phyloP scores from a whole-genome alignment of 108 stramenopile genomes.

The Skeletonema grethae region DNA sequence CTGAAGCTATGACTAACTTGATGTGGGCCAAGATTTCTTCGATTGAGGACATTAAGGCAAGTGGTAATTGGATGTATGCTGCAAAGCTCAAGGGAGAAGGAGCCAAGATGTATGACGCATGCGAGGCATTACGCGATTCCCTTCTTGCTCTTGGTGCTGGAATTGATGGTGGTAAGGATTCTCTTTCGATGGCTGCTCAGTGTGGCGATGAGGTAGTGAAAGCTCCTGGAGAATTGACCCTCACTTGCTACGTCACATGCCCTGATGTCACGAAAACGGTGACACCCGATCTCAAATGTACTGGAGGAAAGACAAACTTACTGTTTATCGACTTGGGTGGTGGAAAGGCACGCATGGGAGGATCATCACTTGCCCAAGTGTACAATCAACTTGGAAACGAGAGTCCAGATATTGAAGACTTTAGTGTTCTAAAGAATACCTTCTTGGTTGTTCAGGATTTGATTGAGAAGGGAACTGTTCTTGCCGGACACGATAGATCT shows the following conservation, averaged over 20 bases:
- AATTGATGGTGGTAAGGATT: slow-evolving; percentile 99
- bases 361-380: slow-evolving; percentile 94
- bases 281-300: slow-evolving; percentile 95
- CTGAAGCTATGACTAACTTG: slow-evolving; percentile 98
- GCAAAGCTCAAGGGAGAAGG: slow-evolving; percentile 98
- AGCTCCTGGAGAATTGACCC: slow-evolving; percentile 95
- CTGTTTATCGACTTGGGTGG: slow-evolving; percentile 90
- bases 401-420: slow-evolving; percentile 92
- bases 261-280: slow-evolving; percentile 93
- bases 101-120: slow-evolving; percentile 98
- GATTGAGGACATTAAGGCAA: slow-evolving; percentile 94
- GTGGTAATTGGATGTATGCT: slow-evolving; percentile 99
- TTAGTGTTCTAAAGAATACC: slow-evolving; percentile 77
- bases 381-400: slow-evolving; percentile 92
- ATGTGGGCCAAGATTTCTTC: slow-evolving; percentile 95
- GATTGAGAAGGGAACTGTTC: slow-evolving; percentile 75
- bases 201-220: slow-evolving; percentile 95
- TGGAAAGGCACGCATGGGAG: slow-evolving; percentile 90
- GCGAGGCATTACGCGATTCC: slow-evolving; percentile 90
- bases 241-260: slow-evolving; percentile 96
- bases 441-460: slow-evolving; percentile 92
- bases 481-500: slow-evolving; percentile 95
- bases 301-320: slow-evolving; percentile 65
- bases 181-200: slow-evolving; percentile 98
- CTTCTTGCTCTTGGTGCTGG: slow-evolving; percentile 89